Percentiles rank a stretch among this genome's conserved stretches.
These are phyloP conservation scores for Ogataea nitratoaversa DNA, from an alignment of 805 yeast species.

Conservation along the genomic window DNA sequence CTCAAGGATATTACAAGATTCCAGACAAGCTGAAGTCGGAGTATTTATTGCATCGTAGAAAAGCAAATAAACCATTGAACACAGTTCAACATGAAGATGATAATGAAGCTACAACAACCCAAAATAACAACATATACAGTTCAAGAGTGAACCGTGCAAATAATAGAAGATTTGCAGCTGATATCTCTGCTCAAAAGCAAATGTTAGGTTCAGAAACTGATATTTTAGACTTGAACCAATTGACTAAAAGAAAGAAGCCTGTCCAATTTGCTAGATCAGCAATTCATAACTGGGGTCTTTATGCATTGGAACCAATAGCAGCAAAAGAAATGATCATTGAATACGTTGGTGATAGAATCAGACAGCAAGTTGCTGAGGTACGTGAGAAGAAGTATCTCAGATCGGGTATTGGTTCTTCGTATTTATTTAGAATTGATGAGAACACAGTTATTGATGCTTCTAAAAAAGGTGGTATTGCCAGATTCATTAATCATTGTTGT, in stretches of 20 bases:
- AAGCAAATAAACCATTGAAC: constrained; percentile 59
- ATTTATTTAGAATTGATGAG: constrained; percentile 87
- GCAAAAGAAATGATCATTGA: constrained; percentile 97
- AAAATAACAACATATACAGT: constrained; percentile 46
- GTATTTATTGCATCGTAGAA: constrained; percentile 79
- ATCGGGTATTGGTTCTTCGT: constrained; percentile 94
- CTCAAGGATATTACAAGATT: constrained; percentile 70
- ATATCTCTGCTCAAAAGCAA: constrained; percentile 74
- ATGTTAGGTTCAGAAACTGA: constrained; percentile 80
- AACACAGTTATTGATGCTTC: constrained; percentile 96
- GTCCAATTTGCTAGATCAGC: constrained; percentile 97
- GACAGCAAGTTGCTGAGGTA: constrained; percentile 92
- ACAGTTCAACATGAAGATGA: constrained; percentile 64
- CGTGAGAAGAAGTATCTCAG: constrained; percentile 81
- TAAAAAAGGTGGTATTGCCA: constrained; percentile 93
- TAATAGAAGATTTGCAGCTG: constrained; percentile 85
- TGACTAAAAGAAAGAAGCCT: constrained; percentile 86
- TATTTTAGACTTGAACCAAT: constrained; percentile 74
- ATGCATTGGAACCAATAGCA: constrained; percentile 93
- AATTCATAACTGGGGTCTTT: constrained; percentile 97
- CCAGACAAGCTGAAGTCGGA: constrained; percentile 68
- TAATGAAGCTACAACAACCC: constrained; percentile 29
- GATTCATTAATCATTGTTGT: constrained; percentile 96
- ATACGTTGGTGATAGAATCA: constrained; percentile 90
- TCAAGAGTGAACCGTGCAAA: constrained; percentile 85